Evolutionary conservation across 1,284 basidiomycete genomes (phyloP).

Genomic region (Stygiomarasmius scandens): DNA sequence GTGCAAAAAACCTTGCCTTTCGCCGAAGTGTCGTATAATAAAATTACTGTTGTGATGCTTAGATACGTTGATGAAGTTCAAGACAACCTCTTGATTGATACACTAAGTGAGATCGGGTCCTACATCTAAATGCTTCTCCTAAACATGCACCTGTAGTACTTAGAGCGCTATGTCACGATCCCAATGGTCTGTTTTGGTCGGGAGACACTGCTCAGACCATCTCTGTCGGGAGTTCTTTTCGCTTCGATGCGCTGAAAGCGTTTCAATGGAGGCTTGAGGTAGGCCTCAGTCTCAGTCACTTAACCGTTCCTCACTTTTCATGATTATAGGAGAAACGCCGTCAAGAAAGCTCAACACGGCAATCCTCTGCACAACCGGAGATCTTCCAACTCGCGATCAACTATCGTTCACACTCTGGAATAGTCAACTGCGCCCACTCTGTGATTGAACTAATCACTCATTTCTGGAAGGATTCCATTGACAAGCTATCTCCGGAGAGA

Average conservation of each 20-base stretch:
- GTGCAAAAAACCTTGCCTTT: conserved; percentile 22
- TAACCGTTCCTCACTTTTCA: too few species aligned
- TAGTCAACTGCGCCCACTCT: conserved; percentile 65
- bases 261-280: conserved; percentile 66
- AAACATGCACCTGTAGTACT: conserved; percentile 46
- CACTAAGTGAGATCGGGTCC: conserved; percentile 45
- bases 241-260: conserved; percentile 72
- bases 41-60: background rate
- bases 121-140: too few species aligned
- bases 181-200: conserved; percentile 74
- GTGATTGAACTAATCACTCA: conserved; percentile 62
- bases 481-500: conserved; percentile 56
- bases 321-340: conserved; percentile 15
- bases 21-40: background rate
- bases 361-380: conserved; percentile 34
- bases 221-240: conserved; percentile 68
- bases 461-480: conserved; percentile 72
- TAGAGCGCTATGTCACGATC: conserved; percentile 60
- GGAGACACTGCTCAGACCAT: conserved; percentile 82
- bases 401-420: conserved; percentile 73
- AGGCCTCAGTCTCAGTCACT: too few species aligned
- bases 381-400: conserved; percentile 67
- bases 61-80: conserved; percentile 78
- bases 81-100: conserved; percentile 71
- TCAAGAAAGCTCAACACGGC: background rate